A percentile compares a stretch with the other conserved stretches of the same genome.
These are phyloP conservation scores for Phytophthora aleatoria DNA, from an alignment of 352 stramenopile species.

Conservation along the genomic window DNA sequence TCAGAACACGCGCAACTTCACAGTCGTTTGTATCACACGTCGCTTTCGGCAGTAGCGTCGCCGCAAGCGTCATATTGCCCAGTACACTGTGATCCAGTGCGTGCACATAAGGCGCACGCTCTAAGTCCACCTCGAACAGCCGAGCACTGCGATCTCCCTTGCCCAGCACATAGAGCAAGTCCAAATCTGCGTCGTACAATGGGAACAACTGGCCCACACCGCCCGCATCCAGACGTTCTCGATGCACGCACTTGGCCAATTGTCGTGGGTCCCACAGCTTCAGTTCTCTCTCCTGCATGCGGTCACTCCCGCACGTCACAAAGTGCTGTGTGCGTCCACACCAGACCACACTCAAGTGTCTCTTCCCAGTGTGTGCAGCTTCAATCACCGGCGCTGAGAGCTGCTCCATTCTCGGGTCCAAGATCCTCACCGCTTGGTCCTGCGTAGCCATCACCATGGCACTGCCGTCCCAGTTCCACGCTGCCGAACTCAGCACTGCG, in stretches of 20 bases:
- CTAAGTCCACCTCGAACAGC: constrained; percentile 63
- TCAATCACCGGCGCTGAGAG: constrained; percentile 15
- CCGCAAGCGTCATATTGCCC: constrained; percentile 59
- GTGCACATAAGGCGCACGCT: constrained; percentile 41
- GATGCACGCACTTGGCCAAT: constrained; percentile 50
- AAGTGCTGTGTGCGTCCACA: constrained; percentile 58
- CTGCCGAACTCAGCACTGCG: constrained; percentile 34
- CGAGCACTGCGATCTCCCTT: constrained; percentile 72
- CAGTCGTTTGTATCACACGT: constrained; percentile 54
- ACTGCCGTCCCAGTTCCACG: constrained; percentile 81
- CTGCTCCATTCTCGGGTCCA: constrained; percentile 56
- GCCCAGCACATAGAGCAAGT: constrained; percentile 73
- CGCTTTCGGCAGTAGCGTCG: constrained; percentile 57
- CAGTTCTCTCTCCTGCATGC: constrained; percentile 74
- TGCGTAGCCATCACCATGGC: constrained; percentile 46
- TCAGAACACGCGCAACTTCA: constrained; percentile 72
- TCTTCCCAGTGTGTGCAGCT: constrained; percentile 52
- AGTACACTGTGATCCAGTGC: constrained; percentile 60
- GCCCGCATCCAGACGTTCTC: constrained; percentile 67
- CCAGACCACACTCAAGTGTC: constrained; percentile 61
- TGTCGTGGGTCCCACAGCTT: constrained; percentile 81
- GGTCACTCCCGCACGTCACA: constrained; percentile 62
- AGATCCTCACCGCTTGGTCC: constrained; percentile 51
- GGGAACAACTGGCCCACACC: constrained; percentile 69
- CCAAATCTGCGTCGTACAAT: constrained; percentile 69